Percentiles rank a stretch among this genome's conserved stretches.
These are phyloP conservation scores for Globisporangium radiosum DNA, from an alignment of 352 stramenopile genomes.

Conservation along the genomic window DNA sequence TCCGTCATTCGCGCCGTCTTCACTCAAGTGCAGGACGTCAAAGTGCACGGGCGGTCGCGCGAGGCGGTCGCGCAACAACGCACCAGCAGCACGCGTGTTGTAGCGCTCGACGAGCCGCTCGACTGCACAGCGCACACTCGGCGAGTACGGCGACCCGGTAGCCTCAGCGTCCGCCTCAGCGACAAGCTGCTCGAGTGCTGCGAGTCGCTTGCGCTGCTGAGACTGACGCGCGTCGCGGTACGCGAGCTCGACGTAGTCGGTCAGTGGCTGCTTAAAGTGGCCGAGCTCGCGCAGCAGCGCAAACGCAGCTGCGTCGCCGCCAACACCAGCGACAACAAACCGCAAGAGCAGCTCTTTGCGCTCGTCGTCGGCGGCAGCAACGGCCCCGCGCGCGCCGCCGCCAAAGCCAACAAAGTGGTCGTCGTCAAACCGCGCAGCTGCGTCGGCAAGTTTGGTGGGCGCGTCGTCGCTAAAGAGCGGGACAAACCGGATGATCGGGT, in stretches of 20 bases:
- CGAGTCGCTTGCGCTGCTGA: slow-evolving; percentile 12
- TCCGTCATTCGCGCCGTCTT: neutral
- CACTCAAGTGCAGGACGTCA: slow-evolving; percentile 23
- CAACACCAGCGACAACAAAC: slow-evolving; percentile 34
- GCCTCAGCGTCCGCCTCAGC: neutral
- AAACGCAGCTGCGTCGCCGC: slow-evolving; percentile 36
- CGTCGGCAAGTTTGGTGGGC: slow-evolving; percentile 15
- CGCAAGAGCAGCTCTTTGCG: slow-evolving; percentile 57
- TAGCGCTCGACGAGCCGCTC: slow-evolving; percentile 2
- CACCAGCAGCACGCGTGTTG: slow-evolving; percentile 5
- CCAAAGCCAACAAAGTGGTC: slow-evolving; percentile 26
- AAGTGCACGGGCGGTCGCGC: slow-evolving; percentile 20
- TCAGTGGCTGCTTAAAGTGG: slow-evolving; percentile 44
- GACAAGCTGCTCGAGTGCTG: slow-evolving; percentile 9
- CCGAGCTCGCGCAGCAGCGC: slow-evolving; percentile 36
- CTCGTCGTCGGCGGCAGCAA: slow-evolving; percentile 58
- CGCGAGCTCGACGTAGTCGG: slow-evolving; percentile 51
- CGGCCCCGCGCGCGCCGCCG: slow-evolving; percentile 20
- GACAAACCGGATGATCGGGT: slow-evolving; percentile 78
- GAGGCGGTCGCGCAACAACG: slow-evolving; percentile 21
- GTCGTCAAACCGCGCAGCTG: slow-evolving; percentile 9
- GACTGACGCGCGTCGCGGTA: slow-evolving; percentile 19
- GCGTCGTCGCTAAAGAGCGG: slow-evolving; percentile 35
- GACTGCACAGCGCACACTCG: slow-evolving; percentile 4
- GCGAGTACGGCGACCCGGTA: neutral